Evolutionary conservation across 2,329 filamentous ascomycete species (phyloP), one percentile per base, ranked within the genome.

Genomic region (Diaporthe australafricana): DNA sequence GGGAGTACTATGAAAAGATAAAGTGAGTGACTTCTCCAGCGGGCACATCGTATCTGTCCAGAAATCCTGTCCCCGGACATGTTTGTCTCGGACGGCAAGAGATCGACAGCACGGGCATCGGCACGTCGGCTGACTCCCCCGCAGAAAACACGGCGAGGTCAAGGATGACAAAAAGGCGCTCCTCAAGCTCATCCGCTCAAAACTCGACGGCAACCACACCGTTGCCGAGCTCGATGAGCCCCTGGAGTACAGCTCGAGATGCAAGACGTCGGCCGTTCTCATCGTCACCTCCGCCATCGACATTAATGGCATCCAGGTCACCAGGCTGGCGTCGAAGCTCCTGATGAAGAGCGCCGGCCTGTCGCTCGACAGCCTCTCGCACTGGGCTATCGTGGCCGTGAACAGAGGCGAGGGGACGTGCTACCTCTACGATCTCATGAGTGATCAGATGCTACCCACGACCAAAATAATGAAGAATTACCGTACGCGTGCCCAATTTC

Each of bases 401-500:
- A 48, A 72, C n/a, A 42, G 72, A 3, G 72, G 72, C 25, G 62
- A 70, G 7, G 72, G 70, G 2, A 45, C 50, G 22, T 70, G 70
- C 22, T 74, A 74, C n/a, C 67, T 69, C 8, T 69, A 69, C 45
- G 67, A 69, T 30, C 67, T 69, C 1, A 69, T 69, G 67, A 60
- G 35, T 30, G 27, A 50, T 17, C 60, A 73, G 47, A 73, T 73
- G 72, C 57, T 73, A 16, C 72, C 72, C 1, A 70, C 72, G n/a
- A 73, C 70, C 25, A 73, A 73, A n/a, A 62, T 73, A 40, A 73
- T 73, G 72, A 74, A 72, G 45, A 74, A 74, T 20, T 74, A 74
- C n/a, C 70, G 68, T 68, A 65, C 25, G 60, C 14, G 9, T 38
- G 30, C 22, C 60, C 32, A 20, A 20, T 48, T 65, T 14, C 20